A percentile compares a stretch with the other conserved stretches of the same genome.
Conservation (phyloP, 228 moss, liverwort and hornwort genomes). For the Sphagnum magellanicum region DNA sequence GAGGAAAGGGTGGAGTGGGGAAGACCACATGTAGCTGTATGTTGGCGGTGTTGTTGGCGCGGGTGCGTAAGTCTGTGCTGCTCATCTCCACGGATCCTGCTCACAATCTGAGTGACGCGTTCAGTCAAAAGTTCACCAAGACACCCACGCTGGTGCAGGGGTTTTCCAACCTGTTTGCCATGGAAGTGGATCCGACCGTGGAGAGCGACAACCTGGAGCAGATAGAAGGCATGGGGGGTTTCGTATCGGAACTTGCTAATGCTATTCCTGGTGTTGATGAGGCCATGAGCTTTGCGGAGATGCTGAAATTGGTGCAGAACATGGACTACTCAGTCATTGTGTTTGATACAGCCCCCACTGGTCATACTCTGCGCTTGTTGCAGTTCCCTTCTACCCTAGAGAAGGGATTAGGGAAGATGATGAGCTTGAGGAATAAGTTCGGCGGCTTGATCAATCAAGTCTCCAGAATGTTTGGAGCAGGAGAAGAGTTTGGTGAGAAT, state of each 20-base stretch:
- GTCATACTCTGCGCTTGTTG: slow-evolving; percentile 83
- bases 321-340: slow-evolving; percentile 98
- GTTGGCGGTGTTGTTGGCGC: slow-evolving; percentile 70
- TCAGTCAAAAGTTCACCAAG: slow-evolving; percentile 92
- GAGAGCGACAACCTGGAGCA: slow-evolving; percentile 93
- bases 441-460: slow-evolving; percentile 86
- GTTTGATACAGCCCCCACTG: slow-evolving; percentile 97
- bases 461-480: slow-evolving; percentile 84
- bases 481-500: slow-evolving; percentile 87
- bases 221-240: slow-evolving; percentile 76
- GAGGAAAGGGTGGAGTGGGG: slow-evolving; percentile 96
- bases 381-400: slow-evolving; percentile 91
- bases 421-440: slow-evolving; percentile 86
- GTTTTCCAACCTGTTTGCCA: slow-evolving; percentile 84
- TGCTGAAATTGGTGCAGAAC: slow-evolving; percentile 98
- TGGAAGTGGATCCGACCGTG: slow-evolving; percentile 97
- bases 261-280: slow-evolving; percentile 97
- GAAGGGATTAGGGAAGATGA: slow-evolving; percentile 88
- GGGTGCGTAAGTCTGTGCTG: slow-evolving; percentile 69
- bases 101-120: slow-evolving; percentile 97
- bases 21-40: slow-evolving; percentile 99
- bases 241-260: slow-evolving; percentile 90
- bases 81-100: slow-evolving; percentile 97
- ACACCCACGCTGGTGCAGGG: slow-evolving; percentile 82
- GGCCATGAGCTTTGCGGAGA: slow-evolving; percentile 99